Evolutionary conservation across 2,329 filamentous ascomycete genomes (phyloP).

Genomic region (Fusarium sp.): DNA sequence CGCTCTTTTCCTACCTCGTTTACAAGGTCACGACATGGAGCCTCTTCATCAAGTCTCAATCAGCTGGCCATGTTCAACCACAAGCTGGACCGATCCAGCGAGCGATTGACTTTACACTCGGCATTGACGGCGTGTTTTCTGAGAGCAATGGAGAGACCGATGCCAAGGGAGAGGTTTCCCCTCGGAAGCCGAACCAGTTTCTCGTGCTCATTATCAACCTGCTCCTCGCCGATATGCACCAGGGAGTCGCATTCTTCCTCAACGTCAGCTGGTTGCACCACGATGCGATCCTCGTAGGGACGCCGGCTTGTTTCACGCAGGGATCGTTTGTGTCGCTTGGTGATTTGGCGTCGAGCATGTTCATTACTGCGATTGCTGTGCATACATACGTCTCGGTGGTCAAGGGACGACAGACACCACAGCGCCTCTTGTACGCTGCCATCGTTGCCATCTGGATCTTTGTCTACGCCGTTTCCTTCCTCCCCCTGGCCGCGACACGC

Average conservation of each 20-base stretch:
- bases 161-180: neutral
- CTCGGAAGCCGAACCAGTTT: conserved; percentile 68
- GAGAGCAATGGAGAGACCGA: conserved; percentile 11
- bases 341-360: conserved; percentile 71
- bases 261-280: conserved; percentile 66
- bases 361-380: conserved; percentile 70
- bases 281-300: conserved; percentile 63
- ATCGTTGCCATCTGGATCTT: conserved; percentile 66
- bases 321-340: conserved; percentile 75
- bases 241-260: conserved; percentile 70
- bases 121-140: conserved; percentile 49
- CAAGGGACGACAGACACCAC: conserved; percentile 60
- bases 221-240: conserved; percentile 72
- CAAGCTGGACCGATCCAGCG: conserved; percentile 33
- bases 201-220: conserved; percentile 75
- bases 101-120: conserved; percentile 48
- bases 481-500: conserved; percentile 57
- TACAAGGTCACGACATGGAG: conserved; percentile 47
- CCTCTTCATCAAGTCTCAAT: conserved; percentile 32
- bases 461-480: conserved; percentile 63
- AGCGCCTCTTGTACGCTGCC: conserved; percentile 57
- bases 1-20: conserved; percentile 46
- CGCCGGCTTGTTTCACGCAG: conserved; percentile 67
- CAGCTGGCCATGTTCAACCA: conserved; percentile 11
- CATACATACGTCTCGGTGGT: conserved; percentile 74